Percentiles rank a stretch among this genome's conserved stretches.
Evolutionary conservation across 2,329 filamentous ascomycete species (phyloP).

Genomic region (Fusarium nygamai): DNA sequence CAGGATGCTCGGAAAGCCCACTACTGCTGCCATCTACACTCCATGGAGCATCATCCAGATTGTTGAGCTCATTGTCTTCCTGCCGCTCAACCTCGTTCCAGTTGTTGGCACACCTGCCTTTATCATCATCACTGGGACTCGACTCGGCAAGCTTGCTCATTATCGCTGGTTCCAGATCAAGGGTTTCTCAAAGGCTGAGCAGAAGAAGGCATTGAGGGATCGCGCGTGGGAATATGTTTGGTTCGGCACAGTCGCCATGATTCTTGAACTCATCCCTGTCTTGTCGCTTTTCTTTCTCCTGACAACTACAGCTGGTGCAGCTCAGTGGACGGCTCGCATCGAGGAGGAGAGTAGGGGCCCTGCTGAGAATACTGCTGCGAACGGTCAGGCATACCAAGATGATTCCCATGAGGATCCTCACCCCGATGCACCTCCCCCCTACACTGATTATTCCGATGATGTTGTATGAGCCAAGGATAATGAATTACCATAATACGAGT

Average conservation of each 20-base stretch:
- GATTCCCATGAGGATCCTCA: slow-evolving; percentile 23
- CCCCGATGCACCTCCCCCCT: slow-evolving; percentile 41
- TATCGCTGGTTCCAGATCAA: slow-evolving; percentile 89
- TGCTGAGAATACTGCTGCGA: slow-evolving; percentile 9
- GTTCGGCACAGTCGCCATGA: slow-evolving; percentile 88
- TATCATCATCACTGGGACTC: slow-evolving; percentile 85
- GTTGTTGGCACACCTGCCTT: slow-evolving; percentile 86
- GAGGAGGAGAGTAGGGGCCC: slow-evolving; percentile 65
- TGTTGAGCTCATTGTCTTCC: slow-evolving; percentile 79
- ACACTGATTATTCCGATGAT: slow-evolving; percentile 48
- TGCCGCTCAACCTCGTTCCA: slow-evolving; percentile 89
- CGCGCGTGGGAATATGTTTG: slow-evolving; percentile 87
- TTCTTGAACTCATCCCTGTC: slow-evolving; percentile 87
- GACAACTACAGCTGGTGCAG: slow-evolving; percentile 85
- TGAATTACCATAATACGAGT: neutral
- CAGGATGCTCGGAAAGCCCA: slow-evolving; percentile 84
- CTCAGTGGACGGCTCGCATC: slow-evolving; percentile 84
- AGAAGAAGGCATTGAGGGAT: slow-evolving; percentile 73
- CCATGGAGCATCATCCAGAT: slow-evolving; percentile 95
- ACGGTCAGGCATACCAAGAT: slow-evolving; percentile 12
- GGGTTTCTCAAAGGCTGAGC: slow-evolving; percentile 77
- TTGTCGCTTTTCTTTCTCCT: slow-evolving; percentile 95
- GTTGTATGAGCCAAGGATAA: slow-evolving; percentile 22
- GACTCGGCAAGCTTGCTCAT: slow-evolving; percentile 88
- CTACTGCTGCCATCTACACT: slow-evolving; percentile 78